Evolutionary conservation across 164 flowering plant species (phyloP), one percentile per base, ranked within the genome.

Genomic region (Pachysandra terminalis): DNA sequence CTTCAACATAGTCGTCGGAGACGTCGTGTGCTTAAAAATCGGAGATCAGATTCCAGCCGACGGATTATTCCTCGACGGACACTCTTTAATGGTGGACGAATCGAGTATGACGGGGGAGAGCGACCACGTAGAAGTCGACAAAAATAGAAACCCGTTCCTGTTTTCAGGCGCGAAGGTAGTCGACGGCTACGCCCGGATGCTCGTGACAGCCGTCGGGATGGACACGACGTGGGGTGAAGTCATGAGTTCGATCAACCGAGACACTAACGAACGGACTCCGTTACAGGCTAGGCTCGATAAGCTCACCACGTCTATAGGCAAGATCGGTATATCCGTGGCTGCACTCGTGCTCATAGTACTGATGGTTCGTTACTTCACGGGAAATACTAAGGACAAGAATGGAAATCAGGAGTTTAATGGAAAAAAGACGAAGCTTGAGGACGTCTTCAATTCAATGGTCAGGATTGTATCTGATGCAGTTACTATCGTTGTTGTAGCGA

Each of bases 11-110:
- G 86, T 89, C 0, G 96, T 87, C 25, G 96, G 96, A 17, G 91
- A 89, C 61, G 78, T 89, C 9, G 87, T 83, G 17, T 66, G 71
- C 22, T 70, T 89, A 14, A 84, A 77, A 16, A 83, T 86, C 3
- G 96, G 92, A 0, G 92, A 90, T 76, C 96, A 87, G 52, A 70
- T 85, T 48, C 89, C 96, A 0, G 90, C 96, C 0, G 91, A 89
- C 35, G 92, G 96, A 9, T 22, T 89, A 66, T 85, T 86, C 73
- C 23, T 89, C 21, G 69, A 68, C 3, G 96, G 96, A 0, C 80
- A 83, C 63, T 87, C 95, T 0, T 51, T 89, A 56, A 80, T 70
- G 25, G 80, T 89, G 22, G 96, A 87, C 48, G 95, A 89, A 60
- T 85, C 91, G 5, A 86, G 90, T 84, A 84, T 87, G 86, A 89